These are phyloP conservation scores for Kandelia obovata DNA, from an alignment of 345 rosid species.

Conservation along the genomic window DNA sequence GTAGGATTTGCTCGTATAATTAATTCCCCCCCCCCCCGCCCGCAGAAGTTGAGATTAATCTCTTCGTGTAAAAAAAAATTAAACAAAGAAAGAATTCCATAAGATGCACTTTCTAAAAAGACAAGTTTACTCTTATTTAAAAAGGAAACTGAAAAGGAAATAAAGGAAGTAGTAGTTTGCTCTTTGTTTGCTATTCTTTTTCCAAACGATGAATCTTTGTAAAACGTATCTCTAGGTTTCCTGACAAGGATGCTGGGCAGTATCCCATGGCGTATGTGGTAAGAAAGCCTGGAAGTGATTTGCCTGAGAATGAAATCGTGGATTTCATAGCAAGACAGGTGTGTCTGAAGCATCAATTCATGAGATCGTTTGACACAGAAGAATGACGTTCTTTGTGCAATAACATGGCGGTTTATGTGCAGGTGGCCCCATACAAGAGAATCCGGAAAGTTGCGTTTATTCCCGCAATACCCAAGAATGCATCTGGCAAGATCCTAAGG, in stretches of 20 bases:
- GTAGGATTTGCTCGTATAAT: no score
- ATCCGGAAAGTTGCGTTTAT: slow-evolving; percentile 60
- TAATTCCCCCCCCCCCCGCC: accelerated
- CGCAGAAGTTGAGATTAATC: no score
- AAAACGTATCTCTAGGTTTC: slow-evolving; percentile 45
- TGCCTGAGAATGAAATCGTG: slow-evolving; percentile 50
- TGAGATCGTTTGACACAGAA: neutral
- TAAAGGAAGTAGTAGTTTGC: neutral
- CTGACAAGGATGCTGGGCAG: slow-evolving; percentile 78
- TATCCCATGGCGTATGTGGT: slow-evolving; percentile 82
- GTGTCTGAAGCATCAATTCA: neutral
- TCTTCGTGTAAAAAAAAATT: no score
- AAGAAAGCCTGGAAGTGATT: slow-evolving; percentile 47
- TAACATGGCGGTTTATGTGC: neutral
- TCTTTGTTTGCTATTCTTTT: neutral
- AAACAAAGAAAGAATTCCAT: no score
- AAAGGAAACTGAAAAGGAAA: no score
- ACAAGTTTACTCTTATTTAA: no score
- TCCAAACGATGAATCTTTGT: neutral
- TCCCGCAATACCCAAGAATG: slow-evolving; percentile 63
- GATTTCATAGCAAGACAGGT: slow-evolving; percentile 72
- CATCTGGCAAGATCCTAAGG: slow-evolving; percentile 80
- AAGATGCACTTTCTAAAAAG: no score
- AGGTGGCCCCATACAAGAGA: slow-evolving; percentile 88
- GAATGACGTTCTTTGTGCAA: neutral